These are phyloP conservation scores for Solanum arcanum DNA, from an alignment of 257 asterid genomes.

Conservation along the genomic window DNA sequence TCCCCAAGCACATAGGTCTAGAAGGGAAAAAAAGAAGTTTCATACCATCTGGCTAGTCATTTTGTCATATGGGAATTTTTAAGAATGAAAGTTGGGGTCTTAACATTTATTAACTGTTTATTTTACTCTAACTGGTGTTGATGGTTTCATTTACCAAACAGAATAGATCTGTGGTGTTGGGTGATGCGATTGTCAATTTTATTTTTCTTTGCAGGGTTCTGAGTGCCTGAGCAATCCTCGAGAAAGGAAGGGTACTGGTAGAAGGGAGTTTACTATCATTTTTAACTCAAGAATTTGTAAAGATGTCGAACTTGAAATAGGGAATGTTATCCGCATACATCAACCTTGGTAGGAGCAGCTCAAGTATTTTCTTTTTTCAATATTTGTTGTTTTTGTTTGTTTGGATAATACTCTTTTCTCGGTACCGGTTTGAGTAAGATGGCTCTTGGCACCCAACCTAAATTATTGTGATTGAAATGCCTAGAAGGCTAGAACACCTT, in stretches of 20 bases:
- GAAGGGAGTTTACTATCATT: conserved; percentile 43
- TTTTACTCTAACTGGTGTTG: background rate
- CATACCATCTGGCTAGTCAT: background rate
- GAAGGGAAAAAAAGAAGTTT: background rate
- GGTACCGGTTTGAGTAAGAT: background rate
- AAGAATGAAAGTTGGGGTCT: background rate
- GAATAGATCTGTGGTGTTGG: background rate
- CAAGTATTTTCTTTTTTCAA: background rate
- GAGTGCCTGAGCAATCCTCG: conserved; percentile 20
- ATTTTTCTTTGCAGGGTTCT: conserved; percentile 29
- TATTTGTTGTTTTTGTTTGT: background rate
- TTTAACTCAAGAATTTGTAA: conserved; percentile 58
- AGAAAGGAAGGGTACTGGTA: conserved; percentile 7
- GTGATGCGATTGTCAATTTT: background rate
- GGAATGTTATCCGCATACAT: conserved; percentile 45
- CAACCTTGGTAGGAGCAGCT: conserved; percentile 62
- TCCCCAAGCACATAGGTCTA: background rate
- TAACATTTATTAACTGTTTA: background rate
- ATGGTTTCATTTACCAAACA: background rate
- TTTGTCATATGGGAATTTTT: background rate
- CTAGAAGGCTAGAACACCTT: background rate
- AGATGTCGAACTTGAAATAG: conserved; percentile 64
- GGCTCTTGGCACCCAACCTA: background rate
- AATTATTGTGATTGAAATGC: background rate
- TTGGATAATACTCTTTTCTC: background rate